These are phyloP conservation scores for Camellia oleifera DNA, from an alignment of 179 eudicot species.

Conservation along the genomic window DNA sequence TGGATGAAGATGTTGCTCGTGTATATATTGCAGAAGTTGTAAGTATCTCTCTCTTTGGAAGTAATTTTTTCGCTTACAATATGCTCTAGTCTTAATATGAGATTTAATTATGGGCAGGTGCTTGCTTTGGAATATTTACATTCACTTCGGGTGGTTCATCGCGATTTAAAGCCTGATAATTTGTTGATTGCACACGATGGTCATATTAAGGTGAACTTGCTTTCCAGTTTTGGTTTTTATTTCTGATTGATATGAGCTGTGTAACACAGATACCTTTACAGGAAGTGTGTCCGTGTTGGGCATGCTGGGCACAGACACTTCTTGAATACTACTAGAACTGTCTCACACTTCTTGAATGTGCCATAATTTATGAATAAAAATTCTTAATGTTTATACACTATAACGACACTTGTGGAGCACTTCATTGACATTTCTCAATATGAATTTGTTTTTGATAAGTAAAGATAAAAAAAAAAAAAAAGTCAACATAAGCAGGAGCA, in stretches of 20 bases:
- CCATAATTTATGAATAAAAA: neutral
- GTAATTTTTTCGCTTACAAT: constrained; percentile 2
- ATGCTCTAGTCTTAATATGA: constrained; percentile 1
- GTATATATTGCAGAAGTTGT: constrained; percentile 98
- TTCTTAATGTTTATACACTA: neutral
- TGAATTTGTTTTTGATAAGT: too few relatives aligned
- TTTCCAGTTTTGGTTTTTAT: constrained; percentile 8
- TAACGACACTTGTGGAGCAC: neutral
- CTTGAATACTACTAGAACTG: neutral
- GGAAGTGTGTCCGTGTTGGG: neutral
- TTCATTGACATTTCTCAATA: too few relatives aligned
- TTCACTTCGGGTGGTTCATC: constrained; percentile 93
- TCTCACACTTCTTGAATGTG: neutral
- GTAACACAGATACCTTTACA: neutral
- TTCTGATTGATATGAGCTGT: neutral
- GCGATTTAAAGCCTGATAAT: constrained; percentile 98
- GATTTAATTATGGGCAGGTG: constrained; percentile 48
- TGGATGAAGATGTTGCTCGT: constrained; percentile 95
- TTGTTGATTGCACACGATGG: constrained; percentile 99
- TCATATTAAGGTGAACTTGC: constrained; percentile 73
- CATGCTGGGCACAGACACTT: neutral
- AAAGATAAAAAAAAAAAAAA: too few relatives aligned
- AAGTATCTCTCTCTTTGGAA: constrained; percentile 24
- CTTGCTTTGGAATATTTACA: constrained; percentile 99
- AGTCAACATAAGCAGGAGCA: too few relatives aligned